These are phyloP conservation scores for Aristolochia fimbriata DNA, from an alignment of 164 flowering plant species.

Conservation along the genomic window DNA sequence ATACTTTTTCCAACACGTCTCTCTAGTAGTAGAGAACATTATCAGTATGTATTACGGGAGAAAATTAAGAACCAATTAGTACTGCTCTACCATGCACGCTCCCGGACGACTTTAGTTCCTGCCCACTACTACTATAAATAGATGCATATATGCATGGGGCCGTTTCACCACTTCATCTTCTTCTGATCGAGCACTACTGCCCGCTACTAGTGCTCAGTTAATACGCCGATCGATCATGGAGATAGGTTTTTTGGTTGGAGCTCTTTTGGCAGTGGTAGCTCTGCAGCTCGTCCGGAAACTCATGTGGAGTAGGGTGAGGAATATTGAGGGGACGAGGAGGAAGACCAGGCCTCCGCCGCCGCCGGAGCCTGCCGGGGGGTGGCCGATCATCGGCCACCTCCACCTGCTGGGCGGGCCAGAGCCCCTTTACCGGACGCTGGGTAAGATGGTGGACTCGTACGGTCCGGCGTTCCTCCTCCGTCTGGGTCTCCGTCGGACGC, in stretches of 20 bases:
- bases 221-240: slow-evolving; percentile 3
- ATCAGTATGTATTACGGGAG: no score
- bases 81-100: no score
- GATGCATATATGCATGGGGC: no score
- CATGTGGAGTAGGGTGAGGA: slow-evolving; percentile 2
- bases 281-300: slow-evolving; percentile 1
- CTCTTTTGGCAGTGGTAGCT: background rate
- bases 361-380: slow-evolving; percentile 11
- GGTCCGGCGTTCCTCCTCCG: slow-evolving; percentile 13
- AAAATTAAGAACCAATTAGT: no score
- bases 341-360: background rate
- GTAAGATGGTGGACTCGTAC: slow-evolving; percentile 11
- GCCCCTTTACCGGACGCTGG: slow-evolving; percentile 1
- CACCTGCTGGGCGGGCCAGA: slow-evolving; percentile 1
- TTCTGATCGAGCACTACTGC: no score
- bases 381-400: slow-evolving; percentile 19
- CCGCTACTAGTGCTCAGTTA: no score
- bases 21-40: no score
- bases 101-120: no score
- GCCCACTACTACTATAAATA: no score
- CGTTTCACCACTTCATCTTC: no score
- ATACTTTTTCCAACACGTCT: no score
- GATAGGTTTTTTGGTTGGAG: background rate
- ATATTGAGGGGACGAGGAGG: background rate
- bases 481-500: slow-evolving; percentile 8